Percentiles rank a stretch among this genome's conserved stretches.
phyloP scores from a whole-genome alignment of 768 basidiomycete genomes.

The Podaxis rugospora region DNA sequence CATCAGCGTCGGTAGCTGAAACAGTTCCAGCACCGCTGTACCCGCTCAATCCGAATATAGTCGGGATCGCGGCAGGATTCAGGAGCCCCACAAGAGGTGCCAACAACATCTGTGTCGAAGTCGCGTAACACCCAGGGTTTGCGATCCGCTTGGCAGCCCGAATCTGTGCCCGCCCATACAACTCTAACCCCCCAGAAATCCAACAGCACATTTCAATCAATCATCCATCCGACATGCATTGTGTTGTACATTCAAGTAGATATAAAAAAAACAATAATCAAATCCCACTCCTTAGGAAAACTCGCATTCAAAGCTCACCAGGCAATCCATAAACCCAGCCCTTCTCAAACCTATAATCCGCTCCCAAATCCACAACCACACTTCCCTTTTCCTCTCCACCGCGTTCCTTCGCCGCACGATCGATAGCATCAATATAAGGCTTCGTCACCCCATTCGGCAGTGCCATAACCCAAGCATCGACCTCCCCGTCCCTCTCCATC shows the following conservation, averaged over 20 bases:
- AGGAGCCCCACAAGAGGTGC: constrained; percentile 83
- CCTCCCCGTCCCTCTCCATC: constrained; percentile 86
- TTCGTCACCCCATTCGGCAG: constrained; percentile 97
- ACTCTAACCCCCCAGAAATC: constrained; percentile 47
- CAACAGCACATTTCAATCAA: not conserved
- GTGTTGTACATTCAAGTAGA: constrained; percentile 12
- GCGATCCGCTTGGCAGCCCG: constrained; percentile 80
- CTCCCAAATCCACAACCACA: constrained; percentile 88
- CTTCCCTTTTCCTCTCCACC: constrained; percentile 51
- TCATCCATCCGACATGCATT: not conserved
- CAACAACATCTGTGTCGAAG: constrained; percentile 85
- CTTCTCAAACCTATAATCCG: constrained; percentile 93
- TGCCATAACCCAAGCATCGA: constrained; percentile 99
- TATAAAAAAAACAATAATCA: constrained; percentile 24
- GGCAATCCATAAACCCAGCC: constrained; percentile 98
- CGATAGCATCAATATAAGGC: constrained; percentile 94
- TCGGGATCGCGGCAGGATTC: constrained; percentile 57
- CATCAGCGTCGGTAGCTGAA: constrained; percentile 60
- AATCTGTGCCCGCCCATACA: constrained; percentile 74
- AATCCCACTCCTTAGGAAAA: not conserved
- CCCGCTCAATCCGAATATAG: constrained; percentile 90
- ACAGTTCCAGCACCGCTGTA: constrained; percentile 95
- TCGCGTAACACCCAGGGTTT: constrained; percentile 98
- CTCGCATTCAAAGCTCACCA: constrained; percentile 57
- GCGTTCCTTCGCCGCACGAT: constrained; percentile 59